Percentiles rank a stretch among this genome's conserved stretches.
phyloP scores from a whole-genome alignment of 1,139 yeast genomes.

The Tardiomyces depauwii region DNA sequence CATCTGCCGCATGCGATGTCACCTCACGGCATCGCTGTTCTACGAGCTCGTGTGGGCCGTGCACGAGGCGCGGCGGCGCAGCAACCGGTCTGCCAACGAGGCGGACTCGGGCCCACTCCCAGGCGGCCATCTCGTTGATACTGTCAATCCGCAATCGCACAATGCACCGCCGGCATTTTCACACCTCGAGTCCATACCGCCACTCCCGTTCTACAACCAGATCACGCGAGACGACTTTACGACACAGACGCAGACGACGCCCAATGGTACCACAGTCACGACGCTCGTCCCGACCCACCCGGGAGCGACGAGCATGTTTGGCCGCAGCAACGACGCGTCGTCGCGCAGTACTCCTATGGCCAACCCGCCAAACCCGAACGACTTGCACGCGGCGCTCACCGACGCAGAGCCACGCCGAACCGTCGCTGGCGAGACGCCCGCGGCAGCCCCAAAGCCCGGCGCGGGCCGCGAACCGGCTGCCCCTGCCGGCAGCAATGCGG shows the following conservation, averaged over 20 bases:
- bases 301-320: slow-evolving; percentile 51
- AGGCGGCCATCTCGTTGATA: neutral
- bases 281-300: slow-evolving; percentile 66
- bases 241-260: slow-evolving; percentile 76
- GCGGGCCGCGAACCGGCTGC: slow-evolving; percentile 16
- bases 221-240: slow-evolving; percentile 87
- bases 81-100: slow-evolving; percentile 16
- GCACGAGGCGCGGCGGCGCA: slow-evolving; percentile 80
- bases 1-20: slow-evolving; percentile 82
- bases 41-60: slow-evolving; percentile 93
- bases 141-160: neutral
- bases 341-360: slow-evolving; percentile 28
- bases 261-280: slow-evolving; percentile 86
- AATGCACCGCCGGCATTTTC: slow-evolving; percentile 1
- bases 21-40: slow-evolving; percentile 80
- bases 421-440: neutral
- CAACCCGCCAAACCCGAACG: neutral
- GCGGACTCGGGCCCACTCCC: slow-evolving; percentile 5
- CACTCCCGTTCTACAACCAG: slow-evolving; percentile 87
- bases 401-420: neutral
- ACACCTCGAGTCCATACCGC: slow-evolving; percentile 28
- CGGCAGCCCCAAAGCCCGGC: neutral
- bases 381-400: neutral
- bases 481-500: neutral
- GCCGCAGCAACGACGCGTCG: slow-evolving; percentile 41